These are phyloP conservation scores for Chrysosporium queenslandicum DNA, from an alignment of 2,329 filamentous ascomycete genomes.

Conservation along the genomic window DNA sequence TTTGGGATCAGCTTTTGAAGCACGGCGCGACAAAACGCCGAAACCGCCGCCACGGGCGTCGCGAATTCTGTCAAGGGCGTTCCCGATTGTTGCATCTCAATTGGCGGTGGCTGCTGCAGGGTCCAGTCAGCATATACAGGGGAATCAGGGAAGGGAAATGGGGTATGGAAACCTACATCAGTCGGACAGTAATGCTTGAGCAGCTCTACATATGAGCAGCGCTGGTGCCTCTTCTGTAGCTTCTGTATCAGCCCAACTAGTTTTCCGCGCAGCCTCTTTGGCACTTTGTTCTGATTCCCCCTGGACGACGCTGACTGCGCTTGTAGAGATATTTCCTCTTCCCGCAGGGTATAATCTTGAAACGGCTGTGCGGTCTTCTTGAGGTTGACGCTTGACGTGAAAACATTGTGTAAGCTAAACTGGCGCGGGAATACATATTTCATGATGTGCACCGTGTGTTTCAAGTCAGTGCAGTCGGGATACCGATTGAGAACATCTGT, in stretches of 20 bases:
- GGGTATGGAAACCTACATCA: slow-evolving; percentile 28
- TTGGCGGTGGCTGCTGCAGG: not conserved
- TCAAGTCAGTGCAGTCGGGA: slow-evolving; percentile 37
- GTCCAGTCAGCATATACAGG: not conserved
- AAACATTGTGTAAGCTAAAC: slow-evolving; percentile 86
- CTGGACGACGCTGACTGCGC: slow-evolving; percentile 5
- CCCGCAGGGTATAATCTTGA: slow-evolving; percentile 76
- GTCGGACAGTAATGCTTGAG: slow-evolving; percentile 70
- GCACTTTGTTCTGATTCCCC: slow-evolving; percentile 21
- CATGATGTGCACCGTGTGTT: slow-evolving; percentile 60
- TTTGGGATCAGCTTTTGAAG: slow-evolving; percentile 62
- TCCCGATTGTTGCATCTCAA: slow-evolving; percentile 14
- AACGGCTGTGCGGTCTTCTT: slow-evolving; percentile 61
- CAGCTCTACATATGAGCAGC: slow-evolving; percentile 70
- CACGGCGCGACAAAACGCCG: slow-evolving; percentile 74
- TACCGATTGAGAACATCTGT: slow-evolving; percentile 76
- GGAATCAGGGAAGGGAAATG: no score
- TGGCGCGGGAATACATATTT: slow-evolving; percentile 92
- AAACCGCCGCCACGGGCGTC: slow-evolving; percentile 58
- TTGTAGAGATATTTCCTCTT: slow-evolving; percentile 58
- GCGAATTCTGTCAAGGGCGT: slow-evolving; percentile 57
- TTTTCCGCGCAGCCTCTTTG: slow-evolving; percentile 52
- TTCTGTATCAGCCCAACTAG: slow-evolving; percentile 51
- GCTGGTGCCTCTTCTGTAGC: slow-evolving; percentile 59
- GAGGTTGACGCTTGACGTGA: slow-evolving; percentile 57